Conservation (phyloP, 306 rosid species). For the Cucurbita ficifolia region DNA sequence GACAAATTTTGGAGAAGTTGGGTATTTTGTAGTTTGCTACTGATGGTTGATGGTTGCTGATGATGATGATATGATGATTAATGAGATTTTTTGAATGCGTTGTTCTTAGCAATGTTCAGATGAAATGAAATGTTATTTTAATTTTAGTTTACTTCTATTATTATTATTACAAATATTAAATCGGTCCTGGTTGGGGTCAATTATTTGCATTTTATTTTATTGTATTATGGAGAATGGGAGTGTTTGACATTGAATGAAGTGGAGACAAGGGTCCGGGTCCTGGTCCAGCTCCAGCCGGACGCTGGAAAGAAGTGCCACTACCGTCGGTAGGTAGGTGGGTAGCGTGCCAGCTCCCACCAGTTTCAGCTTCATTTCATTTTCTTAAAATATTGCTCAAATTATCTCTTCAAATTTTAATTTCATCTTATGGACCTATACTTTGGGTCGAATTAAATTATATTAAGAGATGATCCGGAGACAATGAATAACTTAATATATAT, state of each 20-base stretch:
- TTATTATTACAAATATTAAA: too few relatives aligned
- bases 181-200: background rate
- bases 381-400: background rate
- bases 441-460: too few relatives aligned
- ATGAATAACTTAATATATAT: too few relatives aligned
- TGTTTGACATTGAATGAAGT: background rate
- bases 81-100: too few relatives aligned
- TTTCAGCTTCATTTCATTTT: background rate
- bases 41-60: slow-evolving; percentile 16
- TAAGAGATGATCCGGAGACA: too few relatives aligned
- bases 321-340: slow-evolving; percentile 3
- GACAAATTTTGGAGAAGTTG: slow-evolving; percentile 29
- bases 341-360: background rate
- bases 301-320: background rate
- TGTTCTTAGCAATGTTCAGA: too few relatives aligned
- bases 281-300: background rate
- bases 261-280: background rate
- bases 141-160: too few relatives aligned
- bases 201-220: background rate
- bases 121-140: too few relatives aligned
- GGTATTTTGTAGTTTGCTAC: slow-evolving; percentile 54
- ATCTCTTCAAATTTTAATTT: background rate
- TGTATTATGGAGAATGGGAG: background rate
- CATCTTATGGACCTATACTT: too few relatives aligned
- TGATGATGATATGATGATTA: too few relatives aligned